Percentiles rank a stretch among this genome's conserved stretches.
Evolutionary conservation across 495 filamentous ascomycete genomes (phyloP).

Genomic region (Venustampulla echinocandica): DNA sequence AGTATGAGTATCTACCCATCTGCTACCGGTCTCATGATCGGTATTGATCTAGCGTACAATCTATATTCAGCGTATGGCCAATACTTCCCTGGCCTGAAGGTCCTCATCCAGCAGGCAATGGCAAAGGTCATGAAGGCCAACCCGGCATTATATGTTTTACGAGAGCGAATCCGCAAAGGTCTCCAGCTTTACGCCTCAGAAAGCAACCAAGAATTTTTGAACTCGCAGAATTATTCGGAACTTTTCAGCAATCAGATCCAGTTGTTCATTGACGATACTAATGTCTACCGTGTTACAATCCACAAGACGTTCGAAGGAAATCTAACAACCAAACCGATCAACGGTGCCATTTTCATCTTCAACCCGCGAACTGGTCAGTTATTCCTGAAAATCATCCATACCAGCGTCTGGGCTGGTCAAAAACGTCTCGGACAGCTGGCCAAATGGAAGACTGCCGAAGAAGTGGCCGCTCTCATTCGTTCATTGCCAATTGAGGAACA

Average conservation of each 20-base stretch:
- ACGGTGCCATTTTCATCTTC: conserved; percentile 99
- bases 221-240: conserved; percentile 99
- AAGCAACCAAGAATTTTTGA: conserved; percentile 98
- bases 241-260: conserved; percentile 99
- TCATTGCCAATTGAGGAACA: conserved; percentile 98
- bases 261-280: conserved; percentile 98
- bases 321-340: conserved; percentile 98
- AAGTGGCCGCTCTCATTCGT: conserved; percentile 95
- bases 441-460: conserved; percentile 99
- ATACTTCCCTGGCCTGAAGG: conserved; percentile 97
- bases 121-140: conserved; percentile 99
- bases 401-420: conserved; percentile 98
- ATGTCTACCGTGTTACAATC: conserved; percentile 98
- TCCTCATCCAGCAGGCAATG: conserved; percentile 96
- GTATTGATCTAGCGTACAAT: conserved; percentile 96
- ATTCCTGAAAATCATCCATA: conserved; percentile 99
- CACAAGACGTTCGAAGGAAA: conserved; percentile 99
- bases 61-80: conserved; percentile 96
- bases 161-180: conserved; percentile 98
- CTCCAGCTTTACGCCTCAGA: conserved; percentile 97
- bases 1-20: conserved; percentile 99
- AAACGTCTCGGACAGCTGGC: conserved; percentile 98
- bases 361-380: conserved; percentile 96
- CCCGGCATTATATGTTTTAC: conserved; percentile 89
- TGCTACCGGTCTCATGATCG: conserved; percentile 96